Evolutionary conservation across 78 protist genomes (phyloP).

Genomic region (Dictyostelium firmibasis): DNA sequence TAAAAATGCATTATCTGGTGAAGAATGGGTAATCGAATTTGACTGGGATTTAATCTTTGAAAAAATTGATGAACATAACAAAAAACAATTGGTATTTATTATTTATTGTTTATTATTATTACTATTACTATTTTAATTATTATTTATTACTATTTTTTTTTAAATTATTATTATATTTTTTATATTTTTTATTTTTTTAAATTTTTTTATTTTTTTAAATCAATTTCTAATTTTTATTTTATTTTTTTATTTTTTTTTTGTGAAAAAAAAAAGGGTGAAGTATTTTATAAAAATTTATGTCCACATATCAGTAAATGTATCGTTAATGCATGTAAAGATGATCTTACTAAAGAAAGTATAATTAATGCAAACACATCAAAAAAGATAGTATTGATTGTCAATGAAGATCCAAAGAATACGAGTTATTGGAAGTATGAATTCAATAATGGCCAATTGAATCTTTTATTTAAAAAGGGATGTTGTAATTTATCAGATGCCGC

Average conservation of each 20-base stretch:
- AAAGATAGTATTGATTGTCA: background rate
- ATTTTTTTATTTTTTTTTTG: too few species aligned
- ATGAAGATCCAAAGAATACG: conserved; percentile 32
- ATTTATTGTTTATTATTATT: too few species aligned
- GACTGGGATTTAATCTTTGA: conserved; percentile 32
- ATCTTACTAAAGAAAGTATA: conserved; percentile 44
- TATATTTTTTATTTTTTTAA: too few species aligned
- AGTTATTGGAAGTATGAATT: conserved; percentile 34
- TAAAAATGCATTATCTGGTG: conserved; percentile 2
- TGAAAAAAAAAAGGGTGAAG: background rate
- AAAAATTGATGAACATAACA: background rate
- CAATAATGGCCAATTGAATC: background rate
- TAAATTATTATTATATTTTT: too few species aligned
- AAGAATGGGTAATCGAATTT: conserved; percentile 38
- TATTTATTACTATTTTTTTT: too few species aligned
- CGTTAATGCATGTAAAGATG: conserved; percentile 2
- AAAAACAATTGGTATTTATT: background rate
- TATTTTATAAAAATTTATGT: conserved; percentile 30
- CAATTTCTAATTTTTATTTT: too few species aligned
- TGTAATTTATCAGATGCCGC: background rate
- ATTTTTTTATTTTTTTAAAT: too few species aligned
- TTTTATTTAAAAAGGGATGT: background rate
- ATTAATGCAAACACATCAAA: background rate
- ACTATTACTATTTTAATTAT: too few species aligned
- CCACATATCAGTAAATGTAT: background rate